These are phyloP conservation scores for Kluyveromyces starmeri DNA, from an alignment of 805 yeast species.

Conservation along the genomic window DNA sequence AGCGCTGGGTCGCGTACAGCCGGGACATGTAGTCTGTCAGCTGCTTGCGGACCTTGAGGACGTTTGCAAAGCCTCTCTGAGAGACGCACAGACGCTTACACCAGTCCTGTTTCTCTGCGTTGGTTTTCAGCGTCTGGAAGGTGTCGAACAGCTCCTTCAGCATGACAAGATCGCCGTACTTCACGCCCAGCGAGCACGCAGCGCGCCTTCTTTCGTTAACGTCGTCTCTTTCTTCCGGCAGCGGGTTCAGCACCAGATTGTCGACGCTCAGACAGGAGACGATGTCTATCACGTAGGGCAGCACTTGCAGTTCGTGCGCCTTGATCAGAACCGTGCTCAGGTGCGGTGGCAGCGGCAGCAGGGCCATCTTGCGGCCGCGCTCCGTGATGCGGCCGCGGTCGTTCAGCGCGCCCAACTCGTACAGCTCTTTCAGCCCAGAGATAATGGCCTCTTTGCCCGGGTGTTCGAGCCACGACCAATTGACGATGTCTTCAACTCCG, in stretches of 20 bases:
- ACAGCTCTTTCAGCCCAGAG: constrained; percentile 70
- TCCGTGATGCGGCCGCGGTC: constrained; percentile 67
- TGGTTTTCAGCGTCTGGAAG: constrained; percentile 36
- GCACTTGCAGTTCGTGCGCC: constrained; percentile 49
- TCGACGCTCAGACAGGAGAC: constrained; percentile 92
- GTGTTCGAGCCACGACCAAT: constrained; percentile 89
- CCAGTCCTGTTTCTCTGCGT: constrained; percentile 65
- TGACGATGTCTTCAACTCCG: constrained; percentile 72
- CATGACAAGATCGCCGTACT: constrained; percentile 76
- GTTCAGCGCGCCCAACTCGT: constrained; percentile 70
- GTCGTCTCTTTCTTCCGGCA: constrained; percentile 74
- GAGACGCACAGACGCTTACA: constrained; percentile 72
- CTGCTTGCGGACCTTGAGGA: constrained; percentile 65
- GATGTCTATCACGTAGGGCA: constrained; percentile 71
- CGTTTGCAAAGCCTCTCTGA: constrained; percentile 73
- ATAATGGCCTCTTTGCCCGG: constrained; percentile 75
- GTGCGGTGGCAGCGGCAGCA: constrained; percentile 88
- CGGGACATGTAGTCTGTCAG: constrained; percentile 55
- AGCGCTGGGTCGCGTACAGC: constrained; percentile 6
- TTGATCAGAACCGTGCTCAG: constrained; percentile 74
- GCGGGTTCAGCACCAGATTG: constrained; percentile 71
- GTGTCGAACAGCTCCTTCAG: constrained; percentile 67
- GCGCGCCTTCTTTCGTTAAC: constrained; percentile 67
- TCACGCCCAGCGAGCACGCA: constrained; percentile 59
- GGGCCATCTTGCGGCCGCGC: constrained; percentile 78